Conservation (phyloP, 495 filamentous ascomycete genomes). For the Cetradonia linearis region DNA sequence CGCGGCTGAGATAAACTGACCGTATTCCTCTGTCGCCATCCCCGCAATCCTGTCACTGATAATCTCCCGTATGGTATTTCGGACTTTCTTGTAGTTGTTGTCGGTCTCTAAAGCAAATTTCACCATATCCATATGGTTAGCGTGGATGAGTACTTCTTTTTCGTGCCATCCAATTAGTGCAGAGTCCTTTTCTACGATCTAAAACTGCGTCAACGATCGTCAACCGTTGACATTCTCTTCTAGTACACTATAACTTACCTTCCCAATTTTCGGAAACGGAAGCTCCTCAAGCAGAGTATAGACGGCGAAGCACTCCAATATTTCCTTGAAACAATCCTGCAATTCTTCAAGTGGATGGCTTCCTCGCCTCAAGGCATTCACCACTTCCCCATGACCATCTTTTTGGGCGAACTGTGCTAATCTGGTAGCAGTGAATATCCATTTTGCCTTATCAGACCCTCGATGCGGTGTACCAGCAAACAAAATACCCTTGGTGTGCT, state of each 20-base stretch:
- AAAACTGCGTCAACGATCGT: background rate
- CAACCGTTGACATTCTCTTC: background rate
- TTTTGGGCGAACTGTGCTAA: background rate
- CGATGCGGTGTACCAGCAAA: conserved; percentile 33
- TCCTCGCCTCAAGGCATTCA: background rate
- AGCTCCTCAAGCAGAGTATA: background rate
- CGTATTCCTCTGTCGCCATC: background rate
- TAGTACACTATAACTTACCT: background rate
- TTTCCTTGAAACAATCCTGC: background rate
- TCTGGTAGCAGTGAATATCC: background rate
- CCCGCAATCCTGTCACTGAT: background rate
- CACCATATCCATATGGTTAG: background rate
- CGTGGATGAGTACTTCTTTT: background rate
- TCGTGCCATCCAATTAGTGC: background rate
- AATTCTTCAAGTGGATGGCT: background rate
- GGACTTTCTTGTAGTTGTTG: background rate
- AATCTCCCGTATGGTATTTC: background rate
- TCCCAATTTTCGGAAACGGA: background rate
- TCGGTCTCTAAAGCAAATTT: background rate
- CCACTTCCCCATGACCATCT: background rate
- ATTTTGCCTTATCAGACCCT: background rate
- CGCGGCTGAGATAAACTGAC: background rate
- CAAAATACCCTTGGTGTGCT: conserved; percentile 36
- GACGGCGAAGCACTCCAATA: background rate
- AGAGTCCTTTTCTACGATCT: conserved; percentile 7